phyloP scores from a whole-genome alignment of 805 yeast species.

The Candida awuae region DNA sequence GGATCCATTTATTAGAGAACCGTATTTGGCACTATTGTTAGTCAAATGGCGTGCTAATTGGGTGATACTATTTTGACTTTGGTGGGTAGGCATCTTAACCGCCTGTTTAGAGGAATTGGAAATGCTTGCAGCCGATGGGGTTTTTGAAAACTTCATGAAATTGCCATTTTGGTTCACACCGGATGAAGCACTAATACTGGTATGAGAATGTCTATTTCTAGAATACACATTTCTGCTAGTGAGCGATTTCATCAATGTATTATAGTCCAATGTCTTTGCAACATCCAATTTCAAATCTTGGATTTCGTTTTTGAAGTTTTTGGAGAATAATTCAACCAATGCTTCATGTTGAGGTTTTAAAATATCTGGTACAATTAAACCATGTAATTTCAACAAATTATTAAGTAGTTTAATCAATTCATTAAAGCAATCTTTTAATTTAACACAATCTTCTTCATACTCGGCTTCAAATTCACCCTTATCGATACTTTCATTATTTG shows the following conservation, averaged over 20 bases:
- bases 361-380: conserved; percentile 46
- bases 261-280: conserved; percentile 16
- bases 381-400: conserved; percentile 64
- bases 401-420: conserved; percentile 60
- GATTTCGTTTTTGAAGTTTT: conserved; percentile 65
- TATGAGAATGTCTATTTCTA: conserved; percentile 7
- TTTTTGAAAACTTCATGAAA: not conserved
- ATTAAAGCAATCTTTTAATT: conserved; percentile 46
- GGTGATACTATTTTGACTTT: conserved; percentile 3
- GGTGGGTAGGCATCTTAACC: not conserved
- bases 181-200: too few species aligned
- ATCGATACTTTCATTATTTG: conserved; percentile 7
- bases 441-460: conserved; percentile 18
- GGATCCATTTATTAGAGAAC: conserved; percentile 1
- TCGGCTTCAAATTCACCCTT: conserved; percentile 19
- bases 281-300: conserved; percentile 30
- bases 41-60: conserved; percentile 1
- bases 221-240: conserved; percentile 15
- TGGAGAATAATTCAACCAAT: conserved; percentile 52
- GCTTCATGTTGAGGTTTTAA: conserved; percentile 61
- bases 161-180: not conserved
- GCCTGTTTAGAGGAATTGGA: not conserved
- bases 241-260: conserved; percentile 14
- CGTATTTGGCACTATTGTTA: not conserved
- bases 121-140: not conserved